Evolutionary conservation across 352 stramenopile genomes (phyloP).

Genomic region (Phytophthora tentaculata): DNA sequence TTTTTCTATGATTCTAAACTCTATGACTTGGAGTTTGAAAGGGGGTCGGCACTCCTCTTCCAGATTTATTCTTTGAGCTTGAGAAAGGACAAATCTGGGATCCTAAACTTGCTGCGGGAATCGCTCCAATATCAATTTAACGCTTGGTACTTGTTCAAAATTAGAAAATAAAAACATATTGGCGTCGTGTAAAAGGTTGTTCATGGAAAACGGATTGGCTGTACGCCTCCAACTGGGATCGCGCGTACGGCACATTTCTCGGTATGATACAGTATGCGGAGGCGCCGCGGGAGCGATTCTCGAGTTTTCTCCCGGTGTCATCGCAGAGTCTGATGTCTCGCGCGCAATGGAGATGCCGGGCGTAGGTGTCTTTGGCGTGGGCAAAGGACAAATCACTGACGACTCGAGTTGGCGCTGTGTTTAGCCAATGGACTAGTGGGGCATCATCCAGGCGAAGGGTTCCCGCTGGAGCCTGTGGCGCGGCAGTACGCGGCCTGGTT

Average conservation of each 20-base stretch:
- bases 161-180: too few relatives aligned
- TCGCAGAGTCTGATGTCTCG: constrained; percentile 32
- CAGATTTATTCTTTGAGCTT: too few relatives aligned
- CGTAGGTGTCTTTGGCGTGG: constrained; percentile 47
- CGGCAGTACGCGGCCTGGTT: constrained; percentile 46
- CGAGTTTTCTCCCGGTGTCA: constrained; percentile 46
- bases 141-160: too few relatives aligned
- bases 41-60: too few relatives aligned
- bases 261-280: constrained; percentile 52
- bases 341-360: constrained; percentile 58
- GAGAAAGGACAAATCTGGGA: too few relatives aligned
- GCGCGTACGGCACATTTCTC: constrained; percentile 56
- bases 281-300: constrained; percentile 62
- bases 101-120: too few relatives aligned
- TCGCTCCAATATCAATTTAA: too few relatives aligned
- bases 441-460: constrained; percentile 30
- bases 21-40: too few relatives aligned
- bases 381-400: constrained; percentile 63
- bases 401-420: constrained; percentile 64
- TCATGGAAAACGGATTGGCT: constrained; percentile 12
- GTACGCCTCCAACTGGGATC: constrained; percentile 29
- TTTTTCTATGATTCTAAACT: too few relatives aligned
- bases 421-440: constrained; percentile 41
- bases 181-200: too few relatives aligned
- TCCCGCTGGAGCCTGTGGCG: constrained; percentile 51